These are phyloP conservation scores for Oryza nivara DNA, from an alignment of 176 grass and related monocot species.

Conservation along the genomic window DNA sequence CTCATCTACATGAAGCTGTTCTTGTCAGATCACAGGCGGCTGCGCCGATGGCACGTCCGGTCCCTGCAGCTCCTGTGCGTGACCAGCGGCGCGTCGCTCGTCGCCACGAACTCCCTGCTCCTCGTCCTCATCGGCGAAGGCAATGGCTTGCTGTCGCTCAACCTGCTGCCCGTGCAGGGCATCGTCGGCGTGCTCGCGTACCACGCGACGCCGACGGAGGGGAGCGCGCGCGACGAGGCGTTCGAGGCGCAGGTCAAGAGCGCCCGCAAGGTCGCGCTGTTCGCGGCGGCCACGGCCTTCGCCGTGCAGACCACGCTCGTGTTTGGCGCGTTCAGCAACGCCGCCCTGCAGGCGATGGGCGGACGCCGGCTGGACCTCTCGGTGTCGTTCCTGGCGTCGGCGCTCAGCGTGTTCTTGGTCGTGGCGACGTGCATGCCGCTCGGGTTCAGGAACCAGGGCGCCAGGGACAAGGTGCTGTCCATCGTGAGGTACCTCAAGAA, in stretches of 20 bases:
- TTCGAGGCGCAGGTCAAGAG: slow-evolving; percentile 41
- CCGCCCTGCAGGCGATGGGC: slow-evolving; percentile 9
- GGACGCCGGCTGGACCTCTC: slow-evolving; percentile 24
- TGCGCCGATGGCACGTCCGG: slow-evolving; percentile 19
- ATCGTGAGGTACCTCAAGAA: slow-evolving; percentile 39
- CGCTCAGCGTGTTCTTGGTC: slow-evolving; percentile 38
- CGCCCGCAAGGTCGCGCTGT: slow-evolving; percentile 36
- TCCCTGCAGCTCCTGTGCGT: slow-evolving; percentile 40
- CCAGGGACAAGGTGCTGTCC: slow-evolving; percentile 36
- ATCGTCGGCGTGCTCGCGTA: slow-evolving; percentile 37
- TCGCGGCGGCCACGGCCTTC: slow-evolving; percentile 33
- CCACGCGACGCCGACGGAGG: slow-evolving; percentile 41
- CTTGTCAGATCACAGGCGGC: slow-evolving; percentile 31
- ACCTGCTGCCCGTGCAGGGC: slow-evolving; percentile 33
- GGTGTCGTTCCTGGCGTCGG: slow-evolving; percentile 43
- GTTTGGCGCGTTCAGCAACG: slow-evolving; percentile 32
- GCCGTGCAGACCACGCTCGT: slow-evolving; percentile 36
- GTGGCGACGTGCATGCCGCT: slow-evolving; percentile 50
- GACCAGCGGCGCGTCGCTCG: slow-evolving; percentile 25
- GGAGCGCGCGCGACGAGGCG: slow-evolving; percentile 31
- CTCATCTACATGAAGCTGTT: slow-evolving; percentile 41
- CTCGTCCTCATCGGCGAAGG: slow-evolving; percentile 37
- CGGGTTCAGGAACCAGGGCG: slow-evolving; percentile 2
- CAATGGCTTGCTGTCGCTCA: slow-evolving; percentile 27
- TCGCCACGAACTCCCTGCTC: slow-evolving; percentile 39